These are phyloP conservation scores for Linderina pennispora DNA, from an alignment of 192 early-diverging fungal species.

Conservation along the genomic window DNA sequence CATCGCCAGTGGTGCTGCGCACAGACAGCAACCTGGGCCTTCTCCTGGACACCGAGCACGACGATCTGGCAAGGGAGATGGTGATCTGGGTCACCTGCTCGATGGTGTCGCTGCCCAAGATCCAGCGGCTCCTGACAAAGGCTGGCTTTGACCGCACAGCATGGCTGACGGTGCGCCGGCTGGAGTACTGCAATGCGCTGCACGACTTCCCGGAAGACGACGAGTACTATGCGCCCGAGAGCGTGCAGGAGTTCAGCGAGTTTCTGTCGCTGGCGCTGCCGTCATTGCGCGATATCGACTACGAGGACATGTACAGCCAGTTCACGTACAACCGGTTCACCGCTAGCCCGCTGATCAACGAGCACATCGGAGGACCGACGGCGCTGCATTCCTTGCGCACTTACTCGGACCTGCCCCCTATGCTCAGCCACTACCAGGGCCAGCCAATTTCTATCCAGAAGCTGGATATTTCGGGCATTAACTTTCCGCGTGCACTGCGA, in stretches of 20 bases:
- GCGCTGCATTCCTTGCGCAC: not conserved
- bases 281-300: not conserved
- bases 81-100: not conserved
- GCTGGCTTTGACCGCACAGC: not conserved
- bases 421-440: not conserved
- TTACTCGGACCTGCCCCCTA: not conserved
- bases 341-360: slow-evolving; percentile 5
- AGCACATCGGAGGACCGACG: slow-evolving; percentile 2
- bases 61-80: not conserved
- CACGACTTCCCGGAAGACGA: not conserved
- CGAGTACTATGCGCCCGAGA: not conserved
- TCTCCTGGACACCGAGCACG: not conserved
- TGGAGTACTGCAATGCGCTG: not conserved
- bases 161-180: slow-evolving; percentile 1
- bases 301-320: slow-evolving; percentile 1
- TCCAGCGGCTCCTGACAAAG: not conserved
- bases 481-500: not conserved
- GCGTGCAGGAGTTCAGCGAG: not conserved
- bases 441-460: not conserved
- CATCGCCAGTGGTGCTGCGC: too few relatives aligned
- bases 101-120: not conserved
- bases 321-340: not conserved
- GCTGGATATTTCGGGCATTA: slow-evolving; percentile 1
- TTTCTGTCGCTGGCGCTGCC: slow-evolving; percentile 4
- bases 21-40: not conserved